Conservation (phyloP, 208 protist genomes). For the Acanthamoeba triangularis region DNA sequence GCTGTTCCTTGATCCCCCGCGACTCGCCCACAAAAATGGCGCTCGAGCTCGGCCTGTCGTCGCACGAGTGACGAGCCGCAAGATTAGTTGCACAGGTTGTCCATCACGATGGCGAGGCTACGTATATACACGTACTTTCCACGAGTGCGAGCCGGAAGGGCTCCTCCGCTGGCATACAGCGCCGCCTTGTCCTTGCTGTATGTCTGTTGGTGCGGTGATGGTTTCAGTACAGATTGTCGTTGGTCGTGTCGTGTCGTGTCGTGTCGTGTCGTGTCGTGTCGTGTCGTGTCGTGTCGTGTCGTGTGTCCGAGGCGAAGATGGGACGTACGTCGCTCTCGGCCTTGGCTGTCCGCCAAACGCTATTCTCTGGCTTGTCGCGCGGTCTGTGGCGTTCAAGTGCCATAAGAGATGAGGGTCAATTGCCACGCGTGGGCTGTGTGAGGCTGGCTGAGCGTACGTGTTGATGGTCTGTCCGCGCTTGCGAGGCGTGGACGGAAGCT, state of each 20-base stretch:
- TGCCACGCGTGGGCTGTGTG: not conserved
- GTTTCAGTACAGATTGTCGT: not conserved
- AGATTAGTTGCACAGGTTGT: too few species aligned
- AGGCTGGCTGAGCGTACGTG: not conserved
- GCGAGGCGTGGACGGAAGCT: not conserved
- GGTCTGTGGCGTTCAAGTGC: not conserved
- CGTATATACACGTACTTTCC: not conserved
- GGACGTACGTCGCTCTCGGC: not conserved
- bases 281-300: too few species aligned
- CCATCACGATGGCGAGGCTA: not conserved
- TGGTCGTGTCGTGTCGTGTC: too few species aligned
- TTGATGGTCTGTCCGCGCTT: not conserved
- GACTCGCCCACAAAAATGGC: slow-evolving; percentile 2
- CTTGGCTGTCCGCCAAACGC: slow-evolving; percentile 15
- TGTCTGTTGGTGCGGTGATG: not conserved
- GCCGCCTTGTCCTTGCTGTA: not conserved
- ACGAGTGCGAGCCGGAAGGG: not conserved
- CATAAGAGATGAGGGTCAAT: not conserved
- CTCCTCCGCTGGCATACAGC: not conserved
- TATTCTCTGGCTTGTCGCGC: slow-evolving; percentile 12
- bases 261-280: not conserved
- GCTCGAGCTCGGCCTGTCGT: not conserved
- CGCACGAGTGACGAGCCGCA: not conserved
- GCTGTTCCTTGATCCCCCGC: slow-evolving; percentile 4
- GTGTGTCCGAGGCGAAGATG: not conserved